Evolutionary conservation across 352 stramenopile species (phyloP).

Genomic region (Pythium volutum): DNA sequence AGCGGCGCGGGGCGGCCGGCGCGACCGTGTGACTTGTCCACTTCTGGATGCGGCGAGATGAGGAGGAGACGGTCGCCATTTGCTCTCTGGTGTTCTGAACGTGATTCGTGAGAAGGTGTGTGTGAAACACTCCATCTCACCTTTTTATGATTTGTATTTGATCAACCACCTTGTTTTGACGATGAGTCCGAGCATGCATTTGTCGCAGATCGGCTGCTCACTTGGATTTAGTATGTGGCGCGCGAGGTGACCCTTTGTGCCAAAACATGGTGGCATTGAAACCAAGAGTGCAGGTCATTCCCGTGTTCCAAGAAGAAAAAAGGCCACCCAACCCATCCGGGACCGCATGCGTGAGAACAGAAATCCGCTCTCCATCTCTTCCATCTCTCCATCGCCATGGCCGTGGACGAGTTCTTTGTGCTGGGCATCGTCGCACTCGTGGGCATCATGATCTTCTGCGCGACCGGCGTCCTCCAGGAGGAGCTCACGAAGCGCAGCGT

Average conservation of each 20-base stretch:
- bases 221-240: neutral
- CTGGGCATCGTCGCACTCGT: conserved; percentile 32
- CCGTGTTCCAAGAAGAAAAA: neutral
- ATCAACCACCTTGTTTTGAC: neutral
- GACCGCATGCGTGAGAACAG: conserved; percentile 9
- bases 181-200: neutral
- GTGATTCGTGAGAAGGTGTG: neutral
- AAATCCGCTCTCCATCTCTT: neutral
- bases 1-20: no score
- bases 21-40: neutral
- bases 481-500: conserved; percentile 40
- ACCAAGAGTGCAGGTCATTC: neutral
- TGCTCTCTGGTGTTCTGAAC: neutral
- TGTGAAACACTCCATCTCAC: neutral
- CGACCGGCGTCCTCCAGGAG: conserved; percentile 35
- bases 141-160: neutral
- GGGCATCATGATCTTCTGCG: conserved; percentile 47
- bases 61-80: no score
- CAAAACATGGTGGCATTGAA: neutral
- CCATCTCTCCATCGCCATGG: conserved; percentile 5
- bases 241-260: neutral
- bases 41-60: neutral
- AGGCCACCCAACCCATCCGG: neutral
- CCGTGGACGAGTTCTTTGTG: conserved; percentile 14
- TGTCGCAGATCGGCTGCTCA: neutral